These are phyloP conservation scores for Candida sojae DNA, from an alignment of 1,139 yeast genomes.

Conservation along the genomic window DNA sequence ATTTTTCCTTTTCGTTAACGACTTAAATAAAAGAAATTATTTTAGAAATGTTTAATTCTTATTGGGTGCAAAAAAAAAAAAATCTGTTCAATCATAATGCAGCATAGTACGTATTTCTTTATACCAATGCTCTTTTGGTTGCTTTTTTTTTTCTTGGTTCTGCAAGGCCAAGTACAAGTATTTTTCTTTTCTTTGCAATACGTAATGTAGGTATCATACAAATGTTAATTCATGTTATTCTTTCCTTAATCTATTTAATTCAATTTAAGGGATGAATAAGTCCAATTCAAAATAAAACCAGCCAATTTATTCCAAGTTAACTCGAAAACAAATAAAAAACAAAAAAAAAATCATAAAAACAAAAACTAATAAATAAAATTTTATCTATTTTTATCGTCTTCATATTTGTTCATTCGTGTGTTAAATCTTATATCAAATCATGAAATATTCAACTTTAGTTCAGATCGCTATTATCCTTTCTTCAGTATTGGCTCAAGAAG, in stretches of 20 bases:
- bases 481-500: conserved; percentile 6
- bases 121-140: not conserved
- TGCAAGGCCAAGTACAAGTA: conserved; percentile 1
- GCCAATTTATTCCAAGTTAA: not conserved
- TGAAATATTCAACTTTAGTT: conserved; percentile 6
- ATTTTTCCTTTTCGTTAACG: not conserved
- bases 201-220: too few species aligned
- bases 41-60: too few species aligned
- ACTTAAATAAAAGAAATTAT: too few species aligned
- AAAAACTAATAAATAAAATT: not conserved
- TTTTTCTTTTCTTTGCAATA: too few species aligned
- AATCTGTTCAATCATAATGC: not conserved
- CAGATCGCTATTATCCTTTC: conserved; percentile 4
- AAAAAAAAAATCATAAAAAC: not conserved
- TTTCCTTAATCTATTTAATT: not conserved
- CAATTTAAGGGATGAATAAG: conserved; percentile 4
- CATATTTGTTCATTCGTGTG: not conserved
- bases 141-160: not conserved
- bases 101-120: not conserved
- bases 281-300: not conserved
- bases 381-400: not conserved
- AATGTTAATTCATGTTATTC: not conserved
- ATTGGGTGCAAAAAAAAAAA: conserved; percentile 5
- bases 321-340: not conserved
- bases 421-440: not conserved